phyloP scores from a whole-genome alignment of 495 filamentous ascomycete species.

The Lophiostoma macrostomum region DNA sequence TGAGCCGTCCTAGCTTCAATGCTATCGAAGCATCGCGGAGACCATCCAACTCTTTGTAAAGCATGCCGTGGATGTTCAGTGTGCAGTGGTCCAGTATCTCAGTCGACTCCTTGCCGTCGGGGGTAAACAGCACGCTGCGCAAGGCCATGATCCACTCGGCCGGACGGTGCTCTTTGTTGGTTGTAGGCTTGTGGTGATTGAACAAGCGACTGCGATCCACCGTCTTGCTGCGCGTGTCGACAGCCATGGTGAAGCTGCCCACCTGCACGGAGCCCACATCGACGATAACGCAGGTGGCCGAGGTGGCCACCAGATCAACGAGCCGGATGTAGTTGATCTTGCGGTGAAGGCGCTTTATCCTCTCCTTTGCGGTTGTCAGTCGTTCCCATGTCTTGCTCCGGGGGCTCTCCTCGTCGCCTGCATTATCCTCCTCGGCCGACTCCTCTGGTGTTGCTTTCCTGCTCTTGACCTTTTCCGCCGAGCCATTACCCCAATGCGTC shows the following conservation, averaged over 20 bases:
- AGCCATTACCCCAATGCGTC: constrained; percentile 29
- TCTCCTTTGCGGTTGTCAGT: constrained; percentile 73
- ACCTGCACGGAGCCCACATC: constrained; percentile 83
- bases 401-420: constrained; percentile 30
- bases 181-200: constrained; percentile 69
- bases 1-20: constrained; percentile 84
- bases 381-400: constrained; percentile 75
- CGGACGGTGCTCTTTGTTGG: constrained; percentile 65
- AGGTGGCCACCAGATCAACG: constrained; percentile 84
- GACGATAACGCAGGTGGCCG: constrained; percentile 67
- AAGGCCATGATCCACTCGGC: constrained; percentile 92
- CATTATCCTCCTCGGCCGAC: constrained; percentile 23
- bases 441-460: constrained; percentile 7
- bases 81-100: constrained; percentile 86
- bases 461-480: constrained; percentile 21
- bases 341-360: constrained; percentile 79
- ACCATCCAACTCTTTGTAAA: constrained; percentile 85
- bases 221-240: constrained; percentile 88
- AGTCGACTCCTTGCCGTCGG: constrained; percentile 77
- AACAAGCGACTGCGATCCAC: constrained; percentile 89
- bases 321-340: constrained; percentile 84
- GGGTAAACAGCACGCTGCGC: constrained; percentile 81
- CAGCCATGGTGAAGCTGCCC: constrained; percentile 76
- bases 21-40: constrained; percentile 86
- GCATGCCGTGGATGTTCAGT: constrained; percentile 84